Percentiles rank a stretch among this genome's conserved stretches.
Evolutionary conservation across 2,329 filamentous ascomycete species (phyloP).

Genomic region (Lachnellula arida): DNA sequence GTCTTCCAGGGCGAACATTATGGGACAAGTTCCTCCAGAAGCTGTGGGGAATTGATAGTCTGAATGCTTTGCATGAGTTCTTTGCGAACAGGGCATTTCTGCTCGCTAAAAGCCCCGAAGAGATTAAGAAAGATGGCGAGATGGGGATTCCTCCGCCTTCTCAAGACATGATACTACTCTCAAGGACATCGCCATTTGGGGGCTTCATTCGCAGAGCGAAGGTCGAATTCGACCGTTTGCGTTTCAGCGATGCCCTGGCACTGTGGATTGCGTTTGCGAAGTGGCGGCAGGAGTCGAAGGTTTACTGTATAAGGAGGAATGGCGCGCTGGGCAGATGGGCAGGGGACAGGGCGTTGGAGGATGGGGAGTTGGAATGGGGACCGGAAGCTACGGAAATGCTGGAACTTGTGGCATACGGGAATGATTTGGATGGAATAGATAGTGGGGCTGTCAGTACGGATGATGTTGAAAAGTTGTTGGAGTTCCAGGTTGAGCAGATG

Average conservation of each 20-base stretch:
- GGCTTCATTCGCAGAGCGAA: slow-evolving; percentile 71
- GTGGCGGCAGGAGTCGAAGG: slow-evolving; percentile 72
- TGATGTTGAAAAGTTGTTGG: slow-evolving; percentile 74
- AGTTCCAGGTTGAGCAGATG: slow-evolving; percentile 84
- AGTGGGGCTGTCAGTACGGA: slow-evolving; percentile 60
- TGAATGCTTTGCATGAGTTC: slow-evolving; percentile 75
- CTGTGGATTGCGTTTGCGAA: slow-evolving; percentile 80
- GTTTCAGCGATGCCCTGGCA: slow-evolving; percentile 71
- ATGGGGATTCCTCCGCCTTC: slow-evolving; percentile 44
- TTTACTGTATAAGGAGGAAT: slow-evolving; percentile 52
- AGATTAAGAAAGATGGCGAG: slow-evolving; percentile 52
- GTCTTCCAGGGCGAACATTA: slow-evolving; percentile 71
- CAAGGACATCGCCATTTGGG: slow-evolving; percentile 74
- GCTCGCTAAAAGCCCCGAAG: slow-evolving; percentile 58
- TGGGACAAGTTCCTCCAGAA: slow-evolving; percentile 80
- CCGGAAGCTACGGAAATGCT: slow-evolving; percentile 39
- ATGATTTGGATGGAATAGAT: slow-evolving; percentile 23
- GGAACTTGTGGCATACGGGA: slow-evolving; percentile 28
- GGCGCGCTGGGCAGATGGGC: slow-evolving; percentile 42
- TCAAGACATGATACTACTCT: slow-evolving; percentile 54
- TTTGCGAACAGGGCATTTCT: slow-evolving; percentile 57
- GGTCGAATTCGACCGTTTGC: slow-evolving; percentile 74
- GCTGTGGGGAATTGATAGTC: slow-evolving; percentile 78
- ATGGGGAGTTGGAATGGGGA: slow-evolving; percentile 49
- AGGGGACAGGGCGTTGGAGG: slow-evolving; percentile 53